phyloP scores from a whole-genome alignment of 73 alveolate genomes.

The Symbiodinium natans region DNA sequence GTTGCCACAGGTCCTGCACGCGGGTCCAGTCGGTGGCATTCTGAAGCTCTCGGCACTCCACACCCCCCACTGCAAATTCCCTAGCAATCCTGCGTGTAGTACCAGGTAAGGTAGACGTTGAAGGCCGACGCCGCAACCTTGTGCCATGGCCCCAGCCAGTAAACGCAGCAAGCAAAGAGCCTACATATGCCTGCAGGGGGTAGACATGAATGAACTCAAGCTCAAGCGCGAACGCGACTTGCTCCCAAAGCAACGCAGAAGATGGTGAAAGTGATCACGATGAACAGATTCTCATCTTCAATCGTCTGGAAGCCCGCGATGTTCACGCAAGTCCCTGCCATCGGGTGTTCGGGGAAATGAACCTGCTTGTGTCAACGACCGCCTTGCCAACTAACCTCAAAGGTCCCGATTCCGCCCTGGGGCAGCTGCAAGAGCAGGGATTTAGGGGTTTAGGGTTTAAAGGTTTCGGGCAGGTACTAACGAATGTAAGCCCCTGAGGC shows the following conservation, averaged over 20 bases:
- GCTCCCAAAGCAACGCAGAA: conserved; percentile 21
- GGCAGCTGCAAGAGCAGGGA: too few relatives aligned
- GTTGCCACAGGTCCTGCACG: conserved; percentile 79
- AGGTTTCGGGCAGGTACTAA: background rate
- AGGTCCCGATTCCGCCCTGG: too few relatives aligned
- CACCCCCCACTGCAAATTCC: too few relatives aligned
- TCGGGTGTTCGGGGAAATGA: background rate
- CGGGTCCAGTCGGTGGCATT: background rate
- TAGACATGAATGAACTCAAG: background rate
- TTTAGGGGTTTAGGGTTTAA: background rate
- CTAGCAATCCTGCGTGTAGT: conserved; percentile 64
- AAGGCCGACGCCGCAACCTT: conserved; percentile 92
- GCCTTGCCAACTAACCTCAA: too few relatives aligned
- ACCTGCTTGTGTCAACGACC: too few relatives aligned
- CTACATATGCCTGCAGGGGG: background rate
- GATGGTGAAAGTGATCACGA: conserved; percentile 64
- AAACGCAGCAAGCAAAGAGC: background rate
- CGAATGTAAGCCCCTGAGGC: too few relatives aligned
- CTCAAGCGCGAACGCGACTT: background rate
- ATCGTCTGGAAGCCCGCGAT: conserved; percentile 74
- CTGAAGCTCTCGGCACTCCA: too few relatives aligned
- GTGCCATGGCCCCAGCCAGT: too few relatives aligned
- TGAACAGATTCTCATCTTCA: conserved; percentile 77
- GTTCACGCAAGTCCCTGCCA: conserved; percentile 53
- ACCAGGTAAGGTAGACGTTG: conserved; percentile 90